Conservation (phyloP, 2,329 filamentous ascomycete genomes). For the Penicillium occitanis region DNA sequence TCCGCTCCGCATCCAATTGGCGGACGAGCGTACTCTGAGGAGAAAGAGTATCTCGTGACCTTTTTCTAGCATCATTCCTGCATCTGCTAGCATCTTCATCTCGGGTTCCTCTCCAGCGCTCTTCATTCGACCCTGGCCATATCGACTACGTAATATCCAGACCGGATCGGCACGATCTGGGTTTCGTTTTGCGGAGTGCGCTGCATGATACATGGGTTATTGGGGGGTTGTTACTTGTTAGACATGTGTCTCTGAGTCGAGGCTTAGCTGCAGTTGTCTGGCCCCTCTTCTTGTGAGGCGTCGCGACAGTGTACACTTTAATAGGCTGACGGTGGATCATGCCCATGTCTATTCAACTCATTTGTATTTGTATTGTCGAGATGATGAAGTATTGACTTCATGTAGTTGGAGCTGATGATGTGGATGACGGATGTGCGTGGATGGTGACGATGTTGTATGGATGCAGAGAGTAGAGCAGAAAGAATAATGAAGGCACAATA, state of each 20-base stretch:
- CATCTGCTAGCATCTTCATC: constrained; percentile 3
- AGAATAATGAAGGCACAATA: background rate
- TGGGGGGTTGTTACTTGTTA: background rate
- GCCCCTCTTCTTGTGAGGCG: constrained; percentile 3
- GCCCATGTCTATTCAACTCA: background rate
- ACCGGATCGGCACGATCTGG: constrained; percentile 14
- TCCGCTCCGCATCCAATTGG: background rate
- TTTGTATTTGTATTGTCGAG: background rate
- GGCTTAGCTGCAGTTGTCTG: background rate
- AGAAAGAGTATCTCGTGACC: constrained; percentile 1
- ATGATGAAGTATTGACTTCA: background rate
- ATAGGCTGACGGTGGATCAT: background rate
- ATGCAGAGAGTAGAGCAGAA: background rate
- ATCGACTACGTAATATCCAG: constrained; percentile 6
- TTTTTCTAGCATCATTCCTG: constrained; percentile 4
- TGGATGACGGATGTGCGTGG: background rate
- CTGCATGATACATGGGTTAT: background rate
- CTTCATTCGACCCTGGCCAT: background rate
- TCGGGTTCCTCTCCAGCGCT: background rate
- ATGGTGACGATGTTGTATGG: background rate
- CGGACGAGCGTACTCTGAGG: background rate
- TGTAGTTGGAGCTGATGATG: background rate
- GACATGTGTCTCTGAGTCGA: constrained; percentile 3
- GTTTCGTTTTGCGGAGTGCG: constrained; percentile 16
- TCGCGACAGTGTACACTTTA: background rate